Evolutionary conservation across 2,329 filamentous ascomycete genomes (phyloP).

Genomic region (Ceratocystis smalleyi): DNA sequence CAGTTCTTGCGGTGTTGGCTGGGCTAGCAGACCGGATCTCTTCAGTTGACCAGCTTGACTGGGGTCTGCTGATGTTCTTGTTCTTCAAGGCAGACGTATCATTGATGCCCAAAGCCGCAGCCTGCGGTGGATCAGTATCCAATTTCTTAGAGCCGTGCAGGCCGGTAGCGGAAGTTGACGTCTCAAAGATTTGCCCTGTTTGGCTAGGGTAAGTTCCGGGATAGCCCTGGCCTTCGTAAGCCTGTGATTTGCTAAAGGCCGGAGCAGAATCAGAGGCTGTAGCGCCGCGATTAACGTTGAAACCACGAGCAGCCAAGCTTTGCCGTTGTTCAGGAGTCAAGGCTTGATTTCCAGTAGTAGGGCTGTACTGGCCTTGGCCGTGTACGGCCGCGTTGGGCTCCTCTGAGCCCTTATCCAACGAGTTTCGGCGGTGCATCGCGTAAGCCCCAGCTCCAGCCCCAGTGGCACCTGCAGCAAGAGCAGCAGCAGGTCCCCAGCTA

Average conservation of each 20-base stretch:
- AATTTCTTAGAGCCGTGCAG: constrained; percentile 5
- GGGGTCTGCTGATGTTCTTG: constrained; percentile 5
- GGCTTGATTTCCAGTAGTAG: neutral
- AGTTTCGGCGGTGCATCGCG: neutral
- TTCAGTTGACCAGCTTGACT: constrained; percentile 15
- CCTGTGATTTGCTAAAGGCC: neutral
- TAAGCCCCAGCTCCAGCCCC: constrained; percentile 7
- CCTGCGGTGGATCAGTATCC: constrained; percentile 1
- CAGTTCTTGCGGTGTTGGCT: neutral
- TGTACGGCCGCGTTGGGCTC: neutral
- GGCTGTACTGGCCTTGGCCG: neutral
- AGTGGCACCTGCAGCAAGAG: neutral
- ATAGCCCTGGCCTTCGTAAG: neutral
- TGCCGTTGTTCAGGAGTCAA: neutral
- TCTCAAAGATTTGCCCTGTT: neutral
- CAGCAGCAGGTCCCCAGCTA: neutral
- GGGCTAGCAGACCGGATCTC: constrained; percentile 11
- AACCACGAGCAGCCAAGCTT: constrained; percentile 6
- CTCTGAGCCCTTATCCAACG: neutral
- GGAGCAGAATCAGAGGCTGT: neutral
- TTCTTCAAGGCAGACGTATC: neutral
- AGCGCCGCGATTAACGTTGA: neutral
- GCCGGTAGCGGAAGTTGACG: neutral
- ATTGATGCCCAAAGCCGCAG: neutral
- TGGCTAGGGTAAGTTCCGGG: neutral